Conservation (phyloP, 805 yeast species). For the Jamesozyma piceae region DNA sequence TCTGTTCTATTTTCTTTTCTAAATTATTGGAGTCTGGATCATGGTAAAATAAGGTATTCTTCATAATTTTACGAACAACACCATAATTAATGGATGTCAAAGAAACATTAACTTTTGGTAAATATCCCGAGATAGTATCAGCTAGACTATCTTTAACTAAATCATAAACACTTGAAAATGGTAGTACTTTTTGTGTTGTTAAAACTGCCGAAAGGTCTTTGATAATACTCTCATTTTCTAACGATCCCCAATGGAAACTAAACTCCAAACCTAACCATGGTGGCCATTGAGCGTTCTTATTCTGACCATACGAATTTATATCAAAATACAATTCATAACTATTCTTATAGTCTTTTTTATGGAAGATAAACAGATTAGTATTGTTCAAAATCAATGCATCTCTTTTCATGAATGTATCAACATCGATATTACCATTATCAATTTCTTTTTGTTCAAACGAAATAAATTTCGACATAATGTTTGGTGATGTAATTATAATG, state of each 20-base stretch:
- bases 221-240: slow-evolving; percentile 45
- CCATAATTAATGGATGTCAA: slow-evolving; percentile 70
- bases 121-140: slow-evolving; percentile 48
- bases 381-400: slow-evolving; percentile 58
- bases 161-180: slow-evolving; percentile 33
- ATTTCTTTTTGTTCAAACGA: slow-evolving; percentile 44
- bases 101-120: slow-evolving; percentile 58
- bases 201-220: slow-evolving; percentile 55
- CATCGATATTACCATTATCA: slow-evolving; percentile 36
- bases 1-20: slow-evolving; percentile 51
- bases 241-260: slow-evolving; percentile 44
- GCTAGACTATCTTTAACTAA: slow-evolving; percentile 24
- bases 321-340: slow-evolving; percentile 38
- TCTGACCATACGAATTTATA: slow-evolving; percentile 52
- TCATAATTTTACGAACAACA: slow-evolving; percentile 51
- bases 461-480: slow-evolving; percentile 58
- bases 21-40: slow-evolving; percentile 60
- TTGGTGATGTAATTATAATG: slow-evolving; percentile 64
- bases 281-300: slow-evolving; percentile 53
- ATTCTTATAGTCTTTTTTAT: slow-evolving; percentile 38
- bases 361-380: slow-evolving; percentile 64
- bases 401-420: slow-evolving; percentile 51
- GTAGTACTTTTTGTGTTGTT: slow-evolving; percentile 46
- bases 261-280: slow-evolving; percentile 79
- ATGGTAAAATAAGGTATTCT: slow-evolving; percentile 57